Base-by-base conservation (phyloP, 176 grass and related monocot species). In the maize (Zea mays) region DNA sequence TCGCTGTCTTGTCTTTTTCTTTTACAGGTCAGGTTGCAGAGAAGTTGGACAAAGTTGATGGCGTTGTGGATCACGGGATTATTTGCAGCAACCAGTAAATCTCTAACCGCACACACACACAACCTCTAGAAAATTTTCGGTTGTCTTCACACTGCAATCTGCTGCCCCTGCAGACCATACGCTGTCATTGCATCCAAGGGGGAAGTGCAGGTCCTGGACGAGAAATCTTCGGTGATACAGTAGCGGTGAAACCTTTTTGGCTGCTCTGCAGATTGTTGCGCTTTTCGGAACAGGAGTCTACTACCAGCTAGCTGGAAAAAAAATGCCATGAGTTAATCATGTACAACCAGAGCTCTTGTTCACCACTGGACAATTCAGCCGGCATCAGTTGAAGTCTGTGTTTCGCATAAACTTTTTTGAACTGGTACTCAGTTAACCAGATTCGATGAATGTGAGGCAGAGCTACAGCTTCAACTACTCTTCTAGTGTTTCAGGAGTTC, bases 51-150 rank as follows among this genome's bases (percentile, higher is more conserved):
- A 77, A 86, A 51, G 84, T 97, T 12, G 69, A 15, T 1, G 91
- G 94, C 10, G 80, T 97, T 33, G 84, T 97, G 36, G 89, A 97
- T 57, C 94, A 97, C 86, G 94, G 94, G 80, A 92, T 97, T 39
- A 76, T 97, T 65, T 80, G 61, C 17, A 67, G 78, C 82, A 90
- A 81, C 40, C 80, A 52, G 91, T 97, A 63, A 84, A 57, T 88
- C 65, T 85, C 56, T 88, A 14, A 52, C 45, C 36, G 20, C 39
- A 17, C 15, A 17, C 21, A 60, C 7, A 20, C 71, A 67, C 34
- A 7, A 45, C 15, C 52, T 55, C 17, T n/a, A 55, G 52, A 3
- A 46, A 63, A 10, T 11, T 47, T 63, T 46, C 5, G 12, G 0
- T 37, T 60, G n/a, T 68, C n/a, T 67, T 67, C 4, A 75, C 34